A percentile compares a stretch with the other conserved stretches of the same genome.
These are phyloP conservation scores for Globisporangium irregulare DNA, from an alignment of 352 stramenopile species.

Conservation along the genomic window DNA sequence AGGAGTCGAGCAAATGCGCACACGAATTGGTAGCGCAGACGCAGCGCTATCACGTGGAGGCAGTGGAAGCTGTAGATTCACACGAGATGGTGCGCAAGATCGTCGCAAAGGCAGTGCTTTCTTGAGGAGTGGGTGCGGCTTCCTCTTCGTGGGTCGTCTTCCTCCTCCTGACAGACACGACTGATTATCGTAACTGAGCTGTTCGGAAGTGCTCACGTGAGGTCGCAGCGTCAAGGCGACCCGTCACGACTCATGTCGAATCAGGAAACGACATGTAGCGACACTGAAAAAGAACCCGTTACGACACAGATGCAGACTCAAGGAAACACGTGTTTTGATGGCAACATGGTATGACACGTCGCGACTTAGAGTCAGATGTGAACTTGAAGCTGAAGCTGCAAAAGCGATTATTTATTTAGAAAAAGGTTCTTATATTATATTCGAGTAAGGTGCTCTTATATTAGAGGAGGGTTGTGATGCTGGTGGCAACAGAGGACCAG, in stretches of 20 bases:
- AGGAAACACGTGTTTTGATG: not conserved
- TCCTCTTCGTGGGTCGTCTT: not conserved
- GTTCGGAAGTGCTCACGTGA: not conserved
- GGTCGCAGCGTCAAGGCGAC: not conserved
- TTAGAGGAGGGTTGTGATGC: too few relatives aligned
- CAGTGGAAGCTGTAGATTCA: not conserved
- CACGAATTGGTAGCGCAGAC: slow-evolving; percentile 1
- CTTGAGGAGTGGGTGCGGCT: not conserved
- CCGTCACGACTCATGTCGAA: not conserved
- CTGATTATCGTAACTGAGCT: not conserved
- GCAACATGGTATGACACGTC: not conserved
- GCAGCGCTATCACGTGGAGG: not conserved
- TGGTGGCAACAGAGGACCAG: too few relatives aligned
- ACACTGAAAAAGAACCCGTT: not conserved
- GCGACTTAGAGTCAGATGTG: not conserved
- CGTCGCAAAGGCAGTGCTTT: not conserved
- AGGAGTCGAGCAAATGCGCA: not conserved
- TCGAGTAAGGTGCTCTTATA: too few relatives aligned
- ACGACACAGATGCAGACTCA: not conserved
- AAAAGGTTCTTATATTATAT: too few relatives aligned
- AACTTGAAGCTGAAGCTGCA: not conserved
- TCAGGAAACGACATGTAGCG: not conserved
- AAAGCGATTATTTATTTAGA: not conserved
- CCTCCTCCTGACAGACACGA: not conserved
- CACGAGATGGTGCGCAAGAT: not conserved